Percentiles rank a stretch among this genome's conserved stretches.
phyloP scores from a whole-genome alignment of 208 protist species.

The Trypanosoma rangeli region DNA sequence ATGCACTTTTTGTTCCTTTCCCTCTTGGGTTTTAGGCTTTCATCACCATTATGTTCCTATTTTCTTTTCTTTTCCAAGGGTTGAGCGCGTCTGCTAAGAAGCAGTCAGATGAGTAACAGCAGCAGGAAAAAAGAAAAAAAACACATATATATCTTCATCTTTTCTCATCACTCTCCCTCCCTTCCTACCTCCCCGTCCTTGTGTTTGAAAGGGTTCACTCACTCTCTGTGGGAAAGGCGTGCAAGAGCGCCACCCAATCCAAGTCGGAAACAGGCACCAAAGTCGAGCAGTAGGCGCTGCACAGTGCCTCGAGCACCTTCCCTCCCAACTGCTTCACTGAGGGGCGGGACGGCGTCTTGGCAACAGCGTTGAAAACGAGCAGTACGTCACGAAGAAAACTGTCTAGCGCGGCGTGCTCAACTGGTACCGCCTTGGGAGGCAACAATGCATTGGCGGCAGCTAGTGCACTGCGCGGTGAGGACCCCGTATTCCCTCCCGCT shows the following conservation, averaged over 20 bases:
- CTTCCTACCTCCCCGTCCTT: neutral
- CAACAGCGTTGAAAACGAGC: neutral
- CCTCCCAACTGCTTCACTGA: neutral
- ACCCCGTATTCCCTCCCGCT: neutral
- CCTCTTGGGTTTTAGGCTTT: too few relatives aligned
- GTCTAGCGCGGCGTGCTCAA: neutral
- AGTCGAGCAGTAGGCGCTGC: slow-evolving; percentile 1
- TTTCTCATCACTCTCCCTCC: neutral
- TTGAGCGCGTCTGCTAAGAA: too few relatives aligned
- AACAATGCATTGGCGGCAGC: neutral
- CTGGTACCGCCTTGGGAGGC: neutral
- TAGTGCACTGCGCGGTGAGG: neutral
- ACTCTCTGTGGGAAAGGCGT: neutral
- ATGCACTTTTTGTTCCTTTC: too few relatives aligned
- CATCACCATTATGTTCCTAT: neutral
- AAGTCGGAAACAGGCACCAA: slow-evolving; percentile 3
- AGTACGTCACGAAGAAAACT: slow-evolving; percentile 18
- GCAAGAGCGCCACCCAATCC: slow-evolving; percentile 14
- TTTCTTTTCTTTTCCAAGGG: neutral
- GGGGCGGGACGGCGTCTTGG: neutral
- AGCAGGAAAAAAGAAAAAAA: neutral
- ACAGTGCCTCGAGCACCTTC: slow-evolving; percentile 4
- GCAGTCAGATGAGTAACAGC: too few relatives aligned
- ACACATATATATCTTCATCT: slow-evolving; percentile 1
- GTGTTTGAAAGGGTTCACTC: neutral